Evolutionary conservation across 2,329 filamentous ascomycete species (phyloP).

Genomic region (Colletotrichum salicis): DNA sequence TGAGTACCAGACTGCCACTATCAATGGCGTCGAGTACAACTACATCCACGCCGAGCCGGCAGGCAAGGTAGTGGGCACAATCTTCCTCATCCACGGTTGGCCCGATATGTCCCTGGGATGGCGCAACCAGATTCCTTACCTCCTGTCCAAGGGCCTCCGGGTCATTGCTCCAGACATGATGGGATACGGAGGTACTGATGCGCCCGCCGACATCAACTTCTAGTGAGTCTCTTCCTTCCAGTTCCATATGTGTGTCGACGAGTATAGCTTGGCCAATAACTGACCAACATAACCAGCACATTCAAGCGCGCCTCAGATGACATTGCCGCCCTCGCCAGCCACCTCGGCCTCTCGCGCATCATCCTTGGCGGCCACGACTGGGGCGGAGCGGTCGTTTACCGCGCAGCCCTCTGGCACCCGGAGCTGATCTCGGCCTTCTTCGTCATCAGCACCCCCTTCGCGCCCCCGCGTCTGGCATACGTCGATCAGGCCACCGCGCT

Average conservation of each 20-base stretch:
- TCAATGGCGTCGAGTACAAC: slow-evolving; percentile 69
- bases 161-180: slow-evolving; percentile 83
- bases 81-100: slow-evolving; percentile 71
- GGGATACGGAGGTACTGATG: slow-evolving; percentile 78
- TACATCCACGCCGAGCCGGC: slow-evolving; percentile 62
- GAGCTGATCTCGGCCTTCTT: slow-evolving; percentile 76
- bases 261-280: neutral
- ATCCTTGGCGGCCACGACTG: slow-evolving; percentile 88
- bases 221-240: slow-evolving; percentile 9
- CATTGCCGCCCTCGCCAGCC: slow-evolving; percentile 72
- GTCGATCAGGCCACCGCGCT: slow-evolving; percentile 66
- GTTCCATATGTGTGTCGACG: no score
- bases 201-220: slow-evolving; percentile 55
- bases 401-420: slow-evolving; percentile 75
- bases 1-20: slow-evolving; percentile 22
- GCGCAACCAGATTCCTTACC: slow-evolving; percentile 81
- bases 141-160: slow-evolving; percentile 72
- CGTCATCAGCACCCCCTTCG: slow-evolving; percentile 78
- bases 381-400: slow-evolving; percentile 79
- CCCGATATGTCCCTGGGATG: slow-evolving; percentile 80
- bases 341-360: slow-evolving; percentile 59
- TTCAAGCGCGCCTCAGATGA: slow-evolving; percentile 77
- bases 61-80: slow-evolving; percentile 49
- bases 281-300: slow-evolving; percentile 65
- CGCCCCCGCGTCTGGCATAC: slow-evolving; percentile 60